These are phyloP conservation scores for Cutaneotrichosporon cyanovorans DNA, from an alignment of 1,284 basidiomycete genomes.

Conservation along the genomic window DNA sequence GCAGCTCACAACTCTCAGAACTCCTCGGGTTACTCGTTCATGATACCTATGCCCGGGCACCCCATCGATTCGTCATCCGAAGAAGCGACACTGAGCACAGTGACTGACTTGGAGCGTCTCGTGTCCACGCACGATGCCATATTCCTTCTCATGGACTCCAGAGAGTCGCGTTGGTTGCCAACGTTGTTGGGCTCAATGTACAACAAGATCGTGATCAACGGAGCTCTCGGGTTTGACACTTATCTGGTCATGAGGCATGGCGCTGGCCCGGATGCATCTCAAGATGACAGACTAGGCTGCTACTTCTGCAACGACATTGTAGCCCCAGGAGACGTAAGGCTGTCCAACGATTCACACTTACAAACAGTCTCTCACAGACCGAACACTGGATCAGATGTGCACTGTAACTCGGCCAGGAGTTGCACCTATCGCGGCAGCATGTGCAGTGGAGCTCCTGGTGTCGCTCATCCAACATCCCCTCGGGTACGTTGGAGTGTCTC, in stretches of 20 bases:
- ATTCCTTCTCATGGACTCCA: slow-evolving; percentile 94
- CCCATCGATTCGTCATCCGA: slow-evolving; percentile 59
- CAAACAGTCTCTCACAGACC: slow-evolving; percentile 77
- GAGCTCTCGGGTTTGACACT: slow-evolving; percentile 91
- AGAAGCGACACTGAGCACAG: slow-evolving; percentile 52
- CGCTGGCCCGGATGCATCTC: neutral
- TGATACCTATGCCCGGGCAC: slow-evolving; percentile 97
- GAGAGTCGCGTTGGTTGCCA: slow-evolving; percentile 92
- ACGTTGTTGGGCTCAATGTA: slow-evolving; percentile 76
- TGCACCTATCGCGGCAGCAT: slow-evolving; percentile 83
- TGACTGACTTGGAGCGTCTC: slow-evolving; percentile 65
- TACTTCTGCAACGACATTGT: slow-evolving; percentile 99
- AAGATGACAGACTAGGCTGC: slow-evolving; percentile 59
- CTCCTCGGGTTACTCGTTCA: slow-evolving; percentile 63
- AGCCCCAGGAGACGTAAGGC: slow-evolving; percentile 79
- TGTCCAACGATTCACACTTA: neutral
- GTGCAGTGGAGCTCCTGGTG: slow-evolving; percentile 84
- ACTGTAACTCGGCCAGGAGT: slow-evolving; percentile 96
- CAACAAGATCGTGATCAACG: slow-evolving; percentile 89
- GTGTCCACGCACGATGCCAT: slow-evolving; percentile 79
- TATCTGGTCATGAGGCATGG: slow-evolving; percentile 97
- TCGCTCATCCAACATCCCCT: slow-evolving; percentile 83
- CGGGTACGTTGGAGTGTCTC: slow-evolving; percentile 53
- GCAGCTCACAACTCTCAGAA: slow-evolving; percentile 51
- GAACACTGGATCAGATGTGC: slow-evolving; percentile 98